Base-by-base conservation (phyloP, 805 yeast species). In the Wickerhamiella spandovensis region DNA sequence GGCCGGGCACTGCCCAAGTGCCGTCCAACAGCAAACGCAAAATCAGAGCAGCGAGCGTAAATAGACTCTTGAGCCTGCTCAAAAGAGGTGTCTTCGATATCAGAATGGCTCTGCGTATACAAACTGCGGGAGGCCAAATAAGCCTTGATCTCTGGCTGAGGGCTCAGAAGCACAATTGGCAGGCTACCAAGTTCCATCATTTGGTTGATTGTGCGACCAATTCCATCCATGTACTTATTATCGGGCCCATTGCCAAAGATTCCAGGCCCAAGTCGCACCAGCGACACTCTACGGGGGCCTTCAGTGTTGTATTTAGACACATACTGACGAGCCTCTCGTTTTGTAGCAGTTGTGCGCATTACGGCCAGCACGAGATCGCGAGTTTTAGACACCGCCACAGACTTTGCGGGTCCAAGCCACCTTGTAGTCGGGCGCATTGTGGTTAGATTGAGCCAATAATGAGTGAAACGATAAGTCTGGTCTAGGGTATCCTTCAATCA, bases 281-380 rank as follows among this genome's bases (percentile, higher is more conserved):
- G 60, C 30, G 68, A 58, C n/a, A 72, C 65, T n/a, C 46, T 51
- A 18, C 48, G 49, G 17, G 46, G 35, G 5, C 43, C 49, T 10
- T 37, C n/a, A 45, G 78, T 74, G 1, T 73, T 66, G 61, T 89
- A 90, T 61, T 82, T 84, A 35, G 77, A 70, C 45, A 90, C 67
- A 61, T 89, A 90, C 55, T 82, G 83, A 54, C 78, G 75, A 5
- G 95, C 95, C 61, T 90, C 97, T 53, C 98, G 72, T 63, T 87
- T 89, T 1, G 97, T 90, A 5, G 97, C 94, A 3, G 97, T 85
- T 1, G 95, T 81, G 59, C 82, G 82, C 51, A 90, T 71, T 22
- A 90, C 88, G 1, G 96, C 81, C 17, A 87, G 68, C n/a, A 90
- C 81, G 47, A 90, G 68, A 49, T 84, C 85, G 18, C 61, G 48